Base-by-base conservation (phyloP, 495 filamentous ascomycete species). In the Extremus antarcticus region DNA sequence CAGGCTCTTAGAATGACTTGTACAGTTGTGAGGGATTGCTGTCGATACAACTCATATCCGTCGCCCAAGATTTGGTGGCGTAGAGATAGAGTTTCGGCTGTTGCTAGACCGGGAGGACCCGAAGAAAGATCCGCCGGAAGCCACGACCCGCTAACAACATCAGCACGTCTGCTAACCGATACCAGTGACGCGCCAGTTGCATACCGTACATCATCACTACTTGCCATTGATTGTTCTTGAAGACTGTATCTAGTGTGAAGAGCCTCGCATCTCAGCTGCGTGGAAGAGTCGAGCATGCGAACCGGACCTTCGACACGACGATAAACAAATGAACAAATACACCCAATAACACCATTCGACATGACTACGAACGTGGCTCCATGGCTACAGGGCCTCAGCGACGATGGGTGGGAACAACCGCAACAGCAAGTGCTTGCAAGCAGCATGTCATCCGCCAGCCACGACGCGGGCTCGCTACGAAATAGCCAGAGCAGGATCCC, bases 361-460 rank as follows among this genome's bases (percentile, higher is more conserved):
- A 59, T 58, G 52, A 22, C 52, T 43, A 22, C 39, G 17, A 60
- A 50, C 13, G 47, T 56, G 3, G 50, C 51, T 2, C 57, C 56
- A 40, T 59, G 54, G 53, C 48, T 61, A 50, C 35, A 61, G 45
- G 59, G 59, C 55, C 59, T 61, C 1, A 50, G 47, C 50, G 38
- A 49, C 48, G 59, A 61, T 29, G 47, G 43, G 17, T 57, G 54
- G 59, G 54, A 54, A 35, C 41, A 21, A 3, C 55, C 59, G 13
- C 29, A 22, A 11, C 24, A 39, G 11, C n/a, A 45, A n/a, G 25
- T 17, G 1, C 1, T n/a, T 1, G n/a, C 39, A 22, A 47, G 41
- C 47, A 56, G 48, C 40, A 35, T 59, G 8, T 60, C 57, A 1
- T 60, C 57, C 3, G 57, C 53, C 15, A 60, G 52, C 53, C 57